Evolutionary conservation across 2,329 filamentous ascomycete species (phyloP).

Genomic region (Fusarium penzigii): DNA sequence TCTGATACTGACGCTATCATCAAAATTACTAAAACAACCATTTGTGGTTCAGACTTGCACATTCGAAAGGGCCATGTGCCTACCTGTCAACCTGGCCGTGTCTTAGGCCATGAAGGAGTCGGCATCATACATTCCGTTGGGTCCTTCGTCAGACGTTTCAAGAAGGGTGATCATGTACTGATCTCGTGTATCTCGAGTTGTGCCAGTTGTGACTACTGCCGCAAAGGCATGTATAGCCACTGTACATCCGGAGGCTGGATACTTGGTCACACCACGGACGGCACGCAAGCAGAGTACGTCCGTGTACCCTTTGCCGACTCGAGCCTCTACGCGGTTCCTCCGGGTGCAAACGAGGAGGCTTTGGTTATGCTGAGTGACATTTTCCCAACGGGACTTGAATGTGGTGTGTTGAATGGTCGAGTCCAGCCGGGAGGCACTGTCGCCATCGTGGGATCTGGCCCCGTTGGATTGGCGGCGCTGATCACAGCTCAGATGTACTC

Average conservation of each 20-base stretch:
- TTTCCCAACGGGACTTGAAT: slow-evolving; percentile 57
- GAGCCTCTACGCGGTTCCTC: slow-evolving; percentile 47
- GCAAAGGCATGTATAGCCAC: slow-evolving; percentile 51
- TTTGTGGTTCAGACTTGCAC: slow-evolving; percentile 58
- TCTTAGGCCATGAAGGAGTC: slow-evolving; percentile 56
- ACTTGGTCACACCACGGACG: slow-evolving; percentile 53
- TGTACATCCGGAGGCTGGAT: slow-evolving; percentile 57
- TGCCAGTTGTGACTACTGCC: slow-evolving; percentile 52
- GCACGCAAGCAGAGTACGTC: slow-evolving; percentile 59
- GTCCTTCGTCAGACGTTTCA: slow-evolving; percentile 45
- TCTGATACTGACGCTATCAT: slow-evolving; percentile 50
- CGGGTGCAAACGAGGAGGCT: slow-evolving; percentile 41
- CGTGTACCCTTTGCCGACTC: slow-evolving; percentile 51
- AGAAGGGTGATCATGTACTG: slow-evolving; percentile 52
- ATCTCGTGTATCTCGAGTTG: slow-evolving; percentile 54
- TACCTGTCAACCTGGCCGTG: slow-evolving; percentile 44
- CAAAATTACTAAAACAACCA: slow-evolving; percentile 48
- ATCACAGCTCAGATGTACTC: slow-evolving; percentile 57
- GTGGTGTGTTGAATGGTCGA: slow-evolving; percentile 52
- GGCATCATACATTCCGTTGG: slow-evolving; percentile 49
- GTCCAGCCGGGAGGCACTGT: slow-evolving; percentile 54
- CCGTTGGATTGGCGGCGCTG: slow-evolving; percentile 56
- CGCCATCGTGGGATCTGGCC: slow-evolving; percentile 56
- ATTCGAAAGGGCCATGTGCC: slow-evolving; percentile 56
- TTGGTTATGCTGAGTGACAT: slow-evolving; percentile 57